Base-by-base conservation (phyloP, 495 filamentous ascomycete genomes). In the Aspergillus homomorphus region DNA sequence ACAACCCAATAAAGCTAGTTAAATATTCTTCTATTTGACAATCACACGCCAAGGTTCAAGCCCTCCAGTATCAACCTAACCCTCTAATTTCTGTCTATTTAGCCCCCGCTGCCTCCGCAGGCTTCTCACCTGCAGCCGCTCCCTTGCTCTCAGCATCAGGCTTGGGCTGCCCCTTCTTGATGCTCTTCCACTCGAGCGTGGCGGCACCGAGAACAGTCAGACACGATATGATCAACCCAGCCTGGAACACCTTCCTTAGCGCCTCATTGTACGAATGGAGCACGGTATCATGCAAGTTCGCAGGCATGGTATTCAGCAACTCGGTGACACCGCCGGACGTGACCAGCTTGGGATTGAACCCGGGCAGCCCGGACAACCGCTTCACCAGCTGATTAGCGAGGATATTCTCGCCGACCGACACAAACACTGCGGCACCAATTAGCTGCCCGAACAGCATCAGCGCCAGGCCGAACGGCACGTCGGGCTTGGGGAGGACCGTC, bases 401-500 rank as follows among this genome's bases (percentile, higher is more conserved):
- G 9, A 76, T 20, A 41, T 69, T 75, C 52, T 78, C 65, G 3
- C 60, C 68, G 3, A 70, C 67, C 0, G 75, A 62, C 7, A 74
- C 23, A 30, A 77, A 77, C 19, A 81, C 59, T 18, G 74, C 59
- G 12, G 73, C 73, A 1, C 76, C 73, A 12, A 80, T 67, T 3
- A 64, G 65, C 60, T 75, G 79, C 8, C 61, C 62, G 43, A 77
- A 77, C 33, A 75, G 59, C 52, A 78, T 68, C 20, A 80, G 52
- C 0, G 75, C 56, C 14, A 74, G 60, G 2, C 77, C 77, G 30
- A 73, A 66, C 5, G 74, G 65, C 10, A 74, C 63, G 22, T 80
- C 73, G 1, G 54, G 51, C 3, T 60, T 53, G 0, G 68, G 60
- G 3, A 80, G 66, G 4, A 75, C 67, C 1, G 66, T 72, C 51